phyloP scores from a whole-genome alignment of 768 basidiomycete species.

The Filobasidium floriforme region DNA sequence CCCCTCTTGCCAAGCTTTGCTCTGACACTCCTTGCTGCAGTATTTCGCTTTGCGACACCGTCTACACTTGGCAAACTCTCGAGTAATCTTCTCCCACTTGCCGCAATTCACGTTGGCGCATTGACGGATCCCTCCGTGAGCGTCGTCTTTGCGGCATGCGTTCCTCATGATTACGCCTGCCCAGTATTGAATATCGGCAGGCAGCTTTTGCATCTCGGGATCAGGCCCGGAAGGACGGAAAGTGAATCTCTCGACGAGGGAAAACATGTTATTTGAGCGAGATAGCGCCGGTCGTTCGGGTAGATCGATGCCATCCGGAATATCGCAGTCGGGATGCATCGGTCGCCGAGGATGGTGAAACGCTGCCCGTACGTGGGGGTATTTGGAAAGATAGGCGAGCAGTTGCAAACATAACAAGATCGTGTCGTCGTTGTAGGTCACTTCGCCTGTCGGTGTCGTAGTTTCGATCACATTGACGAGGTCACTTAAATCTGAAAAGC shows the following conservation, averaged over 20 bases:
- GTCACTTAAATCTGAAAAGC: slow-evolving; percentile 41
- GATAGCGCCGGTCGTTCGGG: slow-evolving; percentile 41
- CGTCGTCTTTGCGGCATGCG: slow-evolving; percentile 95
- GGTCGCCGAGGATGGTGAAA: slow-evolving; percentile 68
- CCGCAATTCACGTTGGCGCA: slow-evolving; percentile 99
- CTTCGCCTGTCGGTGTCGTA: slow-evolving; percentile 33
- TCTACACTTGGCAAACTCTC: slow-evolving; percentile 94
- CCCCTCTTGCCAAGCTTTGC: slow-evolving; percentile 90
- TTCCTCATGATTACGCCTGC: slow-evolving; percentile 99
- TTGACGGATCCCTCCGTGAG: slow-evolving; percentile 82
- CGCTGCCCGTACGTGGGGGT: slow-evolving; percentile 90
- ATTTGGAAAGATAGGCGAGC: slow-evolving; percentile 92
- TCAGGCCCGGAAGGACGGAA: slow-evolving; percentile 83
- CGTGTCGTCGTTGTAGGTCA: slow-evolving; percentile 78
- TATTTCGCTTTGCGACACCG: slow-evolving; percentile 97
- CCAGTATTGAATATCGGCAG: slow-evolving; percentile 94
- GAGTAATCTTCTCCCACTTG: slow-evolving; percentile 80
- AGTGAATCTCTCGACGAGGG: slow-evolving; percentile 91
- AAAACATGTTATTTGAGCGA: slow-evolving; percentile 70
- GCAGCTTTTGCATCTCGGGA: slow-evolving; percentile 61
- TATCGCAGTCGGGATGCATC: slow-evolving; percentile 41
- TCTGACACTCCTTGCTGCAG: slow-evolving; percentile 95
- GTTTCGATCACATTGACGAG: slow-evolving; percentile 29
- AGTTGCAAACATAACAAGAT: slow-evolving; percentile 84
- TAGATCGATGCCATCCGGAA: slow-evolving; percentile 29